Conservation (phyloP, 1,139 yeast species). For the Geotrichum bryndzae region DNA sequence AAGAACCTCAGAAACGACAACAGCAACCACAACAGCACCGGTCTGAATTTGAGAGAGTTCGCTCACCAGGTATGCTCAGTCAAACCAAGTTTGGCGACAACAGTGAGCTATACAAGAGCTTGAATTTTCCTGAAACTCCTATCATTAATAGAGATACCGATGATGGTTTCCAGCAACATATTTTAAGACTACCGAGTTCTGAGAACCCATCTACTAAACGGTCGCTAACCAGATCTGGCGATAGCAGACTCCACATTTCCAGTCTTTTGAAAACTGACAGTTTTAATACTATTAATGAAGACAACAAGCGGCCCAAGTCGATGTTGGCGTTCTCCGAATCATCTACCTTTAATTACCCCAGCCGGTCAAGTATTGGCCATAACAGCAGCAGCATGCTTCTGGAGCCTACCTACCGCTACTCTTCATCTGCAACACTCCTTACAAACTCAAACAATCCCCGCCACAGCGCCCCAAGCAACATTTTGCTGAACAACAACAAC, state of each 20-base stretch:
- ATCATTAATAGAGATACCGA: conserved; percentile 9
- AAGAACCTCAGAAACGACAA: neutral
- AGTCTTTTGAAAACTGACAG: conserved; percentile 7
- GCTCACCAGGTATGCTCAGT: neutral
- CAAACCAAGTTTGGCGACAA: neutral
- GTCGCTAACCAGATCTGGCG: neutral
- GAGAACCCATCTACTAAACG: neutral
- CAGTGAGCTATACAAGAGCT: conserved; percentile 2
- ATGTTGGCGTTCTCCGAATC: neutral
- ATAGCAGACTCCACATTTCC: conserved; percentile 8
- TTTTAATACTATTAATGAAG: conserved; percentile 4
- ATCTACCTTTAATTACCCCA: neutral
- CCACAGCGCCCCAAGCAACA: neutral
- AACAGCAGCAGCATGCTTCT: neutral
- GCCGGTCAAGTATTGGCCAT: neutral
- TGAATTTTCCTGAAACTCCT: conserved; percentile 9
- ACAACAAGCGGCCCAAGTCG: neutral
- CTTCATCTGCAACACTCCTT: neutral
- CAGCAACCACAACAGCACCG: neutral
- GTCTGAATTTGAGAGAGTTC: neutral
- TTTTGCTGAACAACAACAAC: neutral
- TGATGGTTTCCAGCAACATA: neutral
- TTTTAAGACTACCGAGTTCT: neutral
- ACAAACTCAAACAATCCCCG: neutral
- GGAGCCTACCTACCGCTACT: neutral